Conservation (phyloP, 176 grass and related monocot genomes). For the Musa troglodytarum region DNA sequence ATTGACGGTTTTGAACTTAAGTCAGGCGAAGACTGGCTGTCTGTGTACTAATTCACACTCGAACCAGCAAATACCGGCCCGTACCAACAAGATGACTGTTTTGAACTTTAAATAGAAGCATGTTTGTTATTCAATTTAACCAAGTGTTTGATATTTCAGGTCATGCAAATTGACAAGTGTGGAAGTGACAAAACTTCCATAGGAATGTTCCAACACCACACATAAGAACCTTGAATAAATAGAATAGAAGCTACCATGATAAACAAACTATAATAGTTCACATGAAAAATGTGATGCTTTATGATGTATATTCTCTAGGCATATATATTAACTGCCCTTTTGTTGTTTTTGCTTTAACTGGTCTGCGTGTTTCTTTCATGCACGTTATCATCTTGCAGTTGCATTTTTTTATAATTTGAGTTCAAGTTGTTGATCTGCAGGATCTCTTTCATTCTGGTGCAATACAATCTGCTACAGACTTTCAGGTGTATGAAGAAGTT, state of each 20-base stretch:
- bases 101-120: not conserved
- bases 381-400: not conserved
- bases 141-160: not conserved
- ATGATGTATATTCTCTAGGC: not conserved
- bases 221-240: not conserved
- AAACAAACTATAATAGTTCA: not conserved
- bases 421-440: constrained; percentile 27
- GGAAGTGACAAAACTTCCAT: too few species aligned
- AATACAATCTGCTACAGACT: constrained; percentile 96
- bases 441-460: constrained; percentile 83
- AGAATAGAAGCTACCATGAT: not conserved
- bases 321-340: too few species aligned
- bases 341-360: not conserved
- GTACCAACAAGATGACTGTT: too few species aligned
- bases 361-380: not conserved
- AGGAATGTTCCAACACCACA: not conserved
- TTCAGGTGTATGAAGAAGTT: constrained; percentile 95
- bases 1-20: too few species aligned
- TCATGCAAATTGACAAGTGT: not conserved
- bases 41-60: too few species aligned
- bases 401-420: not conserved
- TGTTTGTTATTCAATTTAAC: not conserved
- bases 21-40: too few species aligned
- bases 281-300: not conserved
- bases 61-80: too few species aligned